Evolutionary conservation across 1,139 yeast species (phyloP).

Genomic region (Debaryomyces psychrophilus): DNA sequence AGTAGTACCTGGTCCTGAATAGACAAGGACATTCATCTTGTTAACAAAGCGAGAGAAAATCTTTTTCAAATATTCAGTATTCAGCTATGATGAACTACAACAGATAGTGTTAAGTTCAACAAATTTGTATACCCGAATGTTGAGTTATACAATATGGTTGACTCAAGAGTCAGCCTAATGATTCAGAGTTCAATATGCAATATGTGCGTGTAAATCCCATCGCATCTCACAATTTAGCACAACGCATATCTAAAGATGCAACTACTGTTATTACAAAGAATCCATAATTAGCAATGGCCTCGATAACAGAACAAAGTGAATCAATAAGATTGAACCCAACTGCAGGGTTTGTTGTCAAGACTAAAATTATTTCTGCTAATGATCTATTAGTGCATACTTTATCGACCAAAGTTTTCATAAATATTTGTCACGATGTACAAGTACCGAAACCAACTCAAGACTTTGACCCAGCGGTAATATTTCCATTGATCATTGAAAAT

Average conservation of each 20-base stretch:
- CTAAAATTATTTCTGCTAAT: slow-evolving; percentile 46
- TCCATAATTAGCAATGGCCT: slow-evolving; percentile 11
- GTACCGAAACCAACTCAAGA: slow-evolving; percentile 57
- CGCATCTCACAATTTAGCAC: slow-evolving; percentile 1
- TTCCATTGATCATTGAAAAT: slow-evolving; percentile 67
- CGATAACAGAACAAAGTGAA: slow-evolving; percentile 24
- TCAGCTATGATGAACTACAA: not conserved
- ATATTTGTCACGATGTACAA: slow-evolving; percentile 65
- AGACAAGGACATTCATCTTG: slow-evolving; percentile 76
- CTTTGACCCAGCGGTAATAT: slow-evolving; percentile 60
- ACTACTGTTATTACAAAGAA: not conserved
- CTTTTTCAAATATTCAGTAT: not conserved
- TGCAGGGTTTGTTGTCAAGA: slow-evolving; percentile 69
- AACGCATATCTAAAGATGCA: not conserved
- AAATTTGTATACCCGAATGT: not conserved
- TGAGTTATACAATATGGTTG: not conserved
- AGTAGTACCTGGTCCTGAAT: slow-evolving; percentile 87
- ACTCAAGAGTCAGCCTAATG: slow-evolving; percentile 1
- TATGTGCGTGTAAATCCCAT: slow-evolving; percentile 5
- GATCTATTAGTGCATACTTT: slow-evolving; percentile 25
- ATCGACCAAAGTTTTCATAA: slow-evolving; percentile 73
- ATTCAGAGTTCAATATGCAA: not conserved
- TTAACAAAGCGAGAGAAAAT: not conserved
- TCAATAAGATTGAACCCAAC: slow-evolving; percentile 41
- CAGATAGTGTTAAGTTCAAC: not conserved